Evolutionary conservation across 176 grass and related monocot genomes (phyloP), one percentile per base, ranked within the genome.

Genomic region (Carex myosuroides): DNA sequence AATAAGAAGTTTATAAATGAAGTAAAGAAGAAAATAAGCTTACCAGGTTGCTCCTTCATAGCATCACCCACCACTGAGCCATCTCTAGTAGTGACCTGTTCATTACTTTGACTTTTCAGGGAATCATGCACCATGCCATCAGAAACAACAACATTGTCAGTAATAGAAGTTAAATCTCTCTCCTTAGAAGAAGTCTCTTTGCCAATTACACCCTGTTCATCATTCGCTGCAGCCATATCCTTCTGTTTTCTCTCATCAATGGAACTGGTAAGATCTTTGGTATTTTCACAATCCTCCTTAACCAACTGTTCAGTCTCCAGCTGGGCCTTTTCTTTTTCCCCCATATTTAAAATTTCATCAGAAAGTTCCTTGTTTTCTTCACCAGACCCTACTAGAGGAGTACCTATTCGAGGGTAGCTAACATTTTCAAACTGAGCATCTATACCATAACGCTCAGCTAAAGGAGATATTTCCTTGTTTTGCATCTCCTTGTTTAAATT

Each of bases 41-140:
- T 79, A 99, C 93, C 91, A 87, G 85, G 74, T 83, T 91, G 89
- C 90, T 91, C 84, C 56, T 82, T 41, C 64, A 81, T 76, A 64
- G 48, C 54, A 58, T 85, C 85, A 44, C 9, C 88, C 60, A 53
- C 72, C 59, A 26, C 78, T 79, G 73, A 87, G 83, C 32, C 83
- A 86, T 75, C 69, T 52, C 73, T 55, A 80, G 78, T 79, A 67
- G 65, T 85, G 84, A 39, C 37, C 13, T 67, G 35, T 18, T 84
- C 90, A 70, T 50, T 80, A 81, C 58, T 79, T 75, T 84, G 81
- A 59, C 73, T 55, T 65, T 41, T 63, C 69, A 61, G 81, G 26
- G 64, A 73, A 16, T 79, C 54, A 64, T 30, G 26, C 76, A 88
- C 79, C 12, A 26, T 26, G 6, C 81, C 69, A 82, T 87, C 75